Evolutionary conservation across 352 stramenopile species (phyloP), one percentile per base, ranked within the genome.

Genomic region (Halophytophthora batemanensis): DNA sequence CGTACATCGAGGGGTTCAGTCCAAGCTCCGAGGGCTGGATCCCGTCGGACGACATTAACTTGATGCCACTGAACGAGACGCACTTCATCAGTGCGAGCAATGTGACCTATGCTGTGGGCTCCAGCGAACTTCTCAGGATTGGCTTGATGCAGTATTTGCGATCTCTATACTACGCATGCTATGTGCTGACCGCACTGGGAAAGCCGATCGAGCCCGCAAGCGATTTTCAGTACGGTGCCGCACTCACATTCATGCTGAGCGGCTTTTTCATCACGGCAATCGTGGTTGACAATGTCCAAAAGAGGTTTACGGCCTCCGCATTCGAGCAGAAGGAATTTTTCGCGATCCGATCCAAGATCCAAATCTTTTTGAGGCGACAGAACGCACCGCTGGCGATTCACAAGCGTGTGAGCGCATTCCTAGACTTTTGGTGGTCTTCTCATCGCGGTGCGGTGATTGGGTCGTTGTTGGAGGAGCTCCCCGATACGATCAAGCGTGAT

Each of bases 301-400:
- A 90, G 50, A 60, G 74, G 17, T 86, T 90, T 36, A 90, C 79
- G 1, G 77, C 79, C 0, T 90, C 79, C 8, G 77, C 79, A 13
- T 64, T 79, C 28, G 79, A 90, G 13, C 79, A 90, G 39, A 90
- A 87, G 29, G 72, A 87, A 36, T 87, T 90, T 53, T 83, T 80
- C 35, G 65, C 69, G 0, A 78, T 63, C 2, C 61, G 79, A 33
- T 76, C 76, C 2, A 54, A 66, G 5, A 87, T 90, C 21, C 75
- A 87, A 37, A 56, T 87, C 14, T 90, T 90, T 50, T 45, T 90
- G 2, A 74, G 76, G 14, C 72, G 78, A 2, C 76, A 90, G 44
- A 84, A 79, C 21, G 66, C 74, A 2, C 74, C 79, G 1, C 22
- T 81, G 12, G 56, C 56, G 2, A 81, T 90, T 41, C 72, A 86